Evolutionary conservation across 2,329 filamentous ascomycete species (phyloP), one percentile per base, ranked within the genome.

Genomic region (Trichophyton rubrum): DNA sequence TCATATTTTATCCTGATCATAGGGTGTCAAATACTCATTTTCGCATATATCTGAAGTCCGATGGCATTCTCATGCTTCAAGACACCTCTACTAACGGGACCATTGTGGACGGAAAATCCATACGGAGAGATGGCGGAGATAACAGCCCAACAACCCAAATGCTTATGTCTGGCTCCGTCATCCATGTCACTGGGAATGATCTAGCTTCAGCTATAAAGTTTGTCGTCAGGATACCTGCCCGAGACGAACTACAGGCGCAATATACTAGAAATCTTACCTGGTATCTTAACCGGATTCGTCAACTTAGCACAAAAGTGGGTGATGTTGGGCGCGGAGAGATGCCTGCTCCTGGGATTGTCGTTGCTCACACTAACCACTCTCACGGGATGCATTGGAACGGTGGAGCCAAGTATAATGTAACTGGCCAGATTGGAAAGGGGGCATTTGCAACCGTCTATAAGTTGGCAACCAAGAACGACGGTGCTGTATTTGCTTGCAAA

Each of bases 51-150:
- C 80, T 96, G 67, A 99, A 95, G 67, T 79, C 85, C n/a, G 84
- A 89, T 64, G 89, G 88, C 30, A 85, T 88, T 61, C 80, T 96
- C 65, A 96, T 99, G 90, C 78, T 97, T 11, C 86, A 96, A 72
- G 93, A 99, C 70, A 82, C 85, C 70, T 97, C 93, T 0, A 96
- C 90, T n/a, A 99, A 97, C 68, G 93, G 93, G 30, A 97, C 93
- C 3, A 79, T 89, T 62, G 89, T 97, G 61, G 91, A 97, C 73
- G 80, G 83, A 24, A 77, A 79, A 17, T 77, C 89, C 40, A 79
- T 99, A 15, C 80, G 79, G 61, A 84, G 80, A 55, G 71, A 66
- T 64, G 72, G 67, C 62, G 75, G 70, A 61, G 74, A 71, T 43
- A 63, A 59, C 47, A 66, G 63, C 51, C 69, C 70, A 40, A 77